Base-by-base conservation (phyloP, 352 stramenopile species). In the Pythium grandisporangium region DNA sequence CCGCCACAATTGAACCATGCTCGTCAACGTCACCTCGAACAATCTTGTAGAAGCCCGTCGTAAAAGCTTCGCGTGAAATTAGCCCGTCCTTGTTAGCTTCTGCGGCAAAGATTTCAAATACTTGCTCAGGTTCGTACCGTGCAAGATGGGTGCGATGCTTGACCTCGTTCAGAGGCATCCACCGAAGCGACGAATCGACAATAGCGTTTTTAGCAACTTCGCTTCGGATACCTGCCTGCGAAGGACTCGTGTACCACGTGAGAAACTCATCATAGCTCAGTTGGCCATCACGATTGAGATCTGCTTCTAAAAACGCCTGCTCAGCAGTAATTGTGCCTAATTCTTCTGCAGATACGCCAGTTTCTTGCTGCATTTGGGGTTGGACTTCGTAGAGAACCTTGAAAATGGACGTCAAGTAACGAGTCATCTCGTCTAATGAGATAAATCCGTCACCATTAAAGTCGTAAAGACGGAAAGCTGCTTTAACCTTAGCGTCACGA, bases 251-350 rank as follows among this genome's bases (percentile, higher is more conserved):
- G 53, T 93, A 95, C 83, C 83, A 95, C 8, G 54, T 75, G 37
- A 88, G 53, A 37, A 95, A 95, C 32, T 95, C 81, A 22, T 94
- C 75, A 39, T 92, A 92, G 39, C 76, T 90, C 13, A 95, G 49
- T 27, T 89, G 84, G 19, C 79, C 81, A 37, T 94, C 77, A 22
- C 72, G 51, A 30, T 93, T 84, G 2, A 63, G 50, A 29, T 95
- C 77, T 6, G 81, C 81, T 65, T 95, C 79, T 7, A 81, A 32
- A 48, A 95, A 95, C 7, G 76, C 83, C 39, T 93, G 77, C 42
- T 92, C 76, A 2, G 81, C 79, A 1, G 81, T 94, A 25, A 92
- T 73, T n/a, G 58, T 29, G 1, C 75, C 83, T 0, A 94, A 63
- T 38, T 93, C 70, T 22, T 89, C 71, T 5, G 84, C 69, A 0